Evolutionary conservation across 768 basidiomycete genomes (phyloP).

Genomic region (Lactarius quietus): DNA sequence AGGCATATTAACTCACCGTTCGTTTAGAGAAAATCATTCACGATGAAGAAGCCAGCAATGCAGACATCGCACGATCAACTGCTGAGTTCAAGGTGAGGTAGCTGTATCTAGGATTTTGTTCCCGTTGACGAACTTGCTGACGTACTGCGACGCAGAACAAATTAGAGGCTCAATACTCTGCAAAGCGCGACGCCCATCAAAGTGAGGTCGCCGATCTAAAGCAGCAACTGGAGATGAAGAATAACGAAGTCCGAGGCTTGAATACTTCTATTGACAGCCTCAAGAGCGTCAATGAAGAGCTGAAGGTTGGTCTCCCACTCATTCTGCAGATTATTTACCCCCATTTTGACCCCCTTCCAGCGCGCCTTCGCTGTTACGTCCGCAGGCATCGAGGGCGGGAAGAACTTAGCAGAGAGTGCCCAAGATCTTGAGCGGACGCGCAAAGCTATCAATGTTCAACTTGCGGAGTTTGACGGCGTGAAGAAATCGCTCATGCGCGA

Average conservation of each 20-base stretch:
- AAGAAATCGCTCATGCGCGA: constrained; percentile 99
- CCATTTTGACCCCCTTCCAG: constrained; percentile 41
- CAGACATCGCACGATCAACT: constrained; percentile 79
- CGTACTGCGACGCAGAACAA: constrained; percentile 65
- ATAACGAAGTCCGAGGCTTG: constrained; percentile 78
- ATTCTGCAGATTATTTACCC: constrained; percentile 13
- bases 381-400: constrained; percentile 95
- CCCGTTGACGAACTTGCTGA: constrained; percentile 21
- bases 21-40: constrained; percentile 82
- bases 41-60: constrained; percentile 82
- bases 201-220: constrained; percentile 83
- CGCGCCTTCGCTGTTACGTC: constrained; percentile 97
- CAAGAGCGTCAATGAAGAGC: constrained; percentile 95
- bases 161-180: constrained; percentile 89
- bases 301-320: constrained; percentile 70
- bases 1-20: constrained; percentile 13
- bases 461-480: constrained; percentile 97
- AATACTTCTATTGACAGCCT: constrained; percentile 87
- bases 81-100: constrained; percentile 79
- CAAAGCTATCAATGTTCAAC: constrained; percentile 96
- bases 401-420: constrained; percentile 94
- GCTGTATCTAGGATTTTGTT: constrained; percentile 27
- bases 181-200: constrained; percentile 85
- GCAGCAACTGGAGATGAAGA: constrained; percentile 83
- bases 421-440: constrained; percentile 96